Evolutionary conservation across 2,329 filamentous ascomycete genomes (phyloP), one percentile per base, ranked within the genome.

Genomic region (Apiospora rasikravindrae): DNA sequence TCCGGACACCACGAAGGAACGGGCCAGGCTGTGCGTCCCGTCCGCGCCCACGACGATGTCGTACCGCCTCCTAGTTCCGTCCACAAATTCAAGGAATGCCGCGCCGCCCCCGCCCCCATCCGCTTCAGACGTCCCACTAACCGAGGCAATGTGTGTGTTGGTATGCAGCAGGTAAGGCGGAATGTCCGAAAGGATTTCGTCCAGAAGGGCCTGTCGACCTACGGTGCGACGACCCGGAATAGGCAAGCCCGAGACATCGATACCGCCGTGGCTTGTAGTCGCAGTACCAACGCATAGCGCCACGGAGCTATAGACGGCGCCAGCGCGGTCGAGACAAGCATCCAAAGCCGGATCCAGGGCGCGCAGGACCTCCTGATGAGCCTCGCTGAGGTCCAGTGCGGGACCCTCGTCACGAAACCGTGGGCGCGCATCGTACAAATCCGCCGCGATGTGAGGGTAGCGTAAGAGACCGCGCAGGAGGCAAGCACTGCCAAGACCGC

Each of bases 21-120:
- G 76, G 1, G 75, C 75, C 37, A 75, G 74, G 1, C 77, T 76
- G 29, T 77, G 74, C 1, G 74, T 70, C 2, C 78, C 77, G 33
- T 80, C 79, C 2, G 79, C 75, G 4, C 79, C 78, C 7, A 81
- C 71, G 2, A 81, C 75, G 4, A 80, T 68, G 42, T 81, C 79
- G 69, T 80, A 81, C 61, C 74, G 74, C 73, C 77, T 77, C 66
- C 77, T 76, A 29, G 76, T 70, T 2, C 79, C 79, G 51, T 79
- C 78, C 2, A 72, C 76, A 24, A 81, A 80, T 1, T 66, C 66
- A 5, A 81, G 29, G 14, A 76, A 26, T 29, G 78, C 47, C 2
- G 45, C 45, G 45, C 29, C 53, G 16, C 53, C 26, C 14, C 26
- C 53, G 6, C 29, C 29, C 3, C 76, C 77, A 10, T 74, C 69